These are phyloP conservation scores for Pyronema omphalodes DNA, from an alignment of 495 filamentous ascomycete species.

Conservation along the genomic window DNA sequence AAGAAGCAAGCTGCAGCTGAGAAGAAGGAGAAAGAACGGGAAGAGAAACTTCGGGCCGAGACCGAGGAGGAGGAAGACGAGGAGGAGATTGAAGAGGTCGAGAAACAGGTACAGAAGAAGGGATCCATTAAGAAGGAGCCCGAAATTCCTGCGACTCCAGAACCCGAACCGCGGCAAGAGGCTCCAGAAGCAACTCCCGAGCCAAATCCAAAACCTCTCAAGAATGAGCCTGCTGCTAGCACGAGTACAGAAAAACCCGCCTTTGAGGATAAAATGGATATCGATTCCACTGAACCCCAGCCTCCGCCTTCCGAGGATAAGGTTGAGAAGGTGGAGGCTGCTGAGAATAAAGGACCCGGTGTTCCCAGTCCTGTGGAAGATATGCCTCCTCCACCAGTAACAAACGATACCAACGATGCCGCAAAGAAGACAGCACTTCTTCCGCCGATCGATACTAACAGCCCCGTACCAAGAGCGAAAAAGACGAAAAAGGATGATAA, in stretches of 20 bases:
- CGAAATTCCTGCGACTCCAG: background rate
- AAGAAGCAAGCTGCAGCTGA: background rate
- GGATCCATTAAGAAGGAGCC: background rate
- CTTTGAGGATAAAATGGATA: constrained; percentile 19
- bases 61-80: background rate
- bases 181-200: background rate
- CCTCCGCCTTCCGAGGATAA: background rate
- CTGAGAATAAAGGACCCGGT: constrained; percentile 13
- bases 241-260: constrained; percentile 12
- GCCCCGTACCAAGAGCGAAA: background rate
- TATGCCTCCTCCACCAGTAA: constrained; percentile 14
- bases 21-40: background rate
- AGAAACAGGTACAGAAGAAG: background rate
- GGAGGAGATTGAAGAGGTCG: background rate
- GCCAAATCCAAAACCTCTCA: background rate
- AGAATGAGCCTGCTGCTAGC: background rate
- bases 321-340: constrained; percentile 4
- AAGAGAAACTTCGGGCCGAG: background rate
- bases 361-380: constrained; percentile 10
- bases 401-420: background rate
- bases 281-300: constrained; percentile 9
- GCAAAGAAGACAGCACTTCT: background rate
- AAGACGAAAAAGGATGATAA: background rate
- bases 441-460: background rate
- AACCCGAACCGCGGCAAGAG: background rate